Base-by-base conservation (phyloP, 208 protist genomes). In the Wallacemonas sp. region DNA sequence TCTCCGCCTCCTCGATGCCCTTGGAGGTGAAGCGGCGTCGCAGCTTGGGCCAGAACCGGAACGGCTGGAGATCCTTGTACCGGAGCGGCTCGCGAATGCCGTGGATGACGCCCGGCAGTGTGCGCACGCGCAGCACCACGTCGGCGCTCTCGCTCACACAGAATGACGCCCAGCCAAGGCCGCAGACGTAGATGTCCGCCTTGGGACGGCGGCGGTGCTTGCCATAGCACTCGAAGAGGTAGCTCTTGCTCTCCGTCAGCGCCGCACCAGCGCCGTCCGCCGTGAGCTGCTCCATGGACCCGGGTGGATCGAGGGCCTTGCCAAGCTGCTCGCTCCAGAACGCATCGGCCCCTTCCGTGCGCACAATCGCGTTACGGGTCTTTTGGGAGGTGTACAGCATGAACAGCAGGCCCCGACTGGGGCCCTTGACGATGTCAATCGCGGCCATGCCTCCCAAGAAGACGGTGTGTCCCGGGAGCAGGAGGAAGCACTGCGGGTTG, bases 331-430 rank as follows among this genome's bases (percentile, higher is more conserved):
- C 81, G 14, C 66, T 57, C 89, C 92, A 97, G 56, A 94, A 95
- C 11, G 65, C 62, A 54, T 95, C 89, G 2, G 89, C 77, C 21
- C 66, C 63, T n/a, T 79, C 79, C 9, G 92, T 95, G 44, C 80
- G 76, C 19, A 92, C 79, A 29, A 95, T 92, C 16, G 80, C 89
- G 62, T 85, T 89, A 39, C 79, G 76, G 26, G 86, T 83, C 67
- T 97, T 97, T 24, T 90, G 81, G 1, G 92, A 95, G 2, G 89
- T 93, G 81, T 97, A 97, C 9, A 94, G 78, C 67, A 94, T 81
- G 61, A 97, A 92, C 19, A 97, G 80, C 19, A 94, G 54, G 34
- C 87, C 87, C 4, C 77, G 76, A 27, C 81, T 60, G 14, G 86
- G 81, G 9, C 92, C 88, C 43, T 87, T 85, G 11, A 97, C 80